A percentile compares a stretch with the other conserved stretches of the same genome.
phyloP scores from a whole-genome alignment of 345 rosid species.

The Euphorbia peplus region DNA sequence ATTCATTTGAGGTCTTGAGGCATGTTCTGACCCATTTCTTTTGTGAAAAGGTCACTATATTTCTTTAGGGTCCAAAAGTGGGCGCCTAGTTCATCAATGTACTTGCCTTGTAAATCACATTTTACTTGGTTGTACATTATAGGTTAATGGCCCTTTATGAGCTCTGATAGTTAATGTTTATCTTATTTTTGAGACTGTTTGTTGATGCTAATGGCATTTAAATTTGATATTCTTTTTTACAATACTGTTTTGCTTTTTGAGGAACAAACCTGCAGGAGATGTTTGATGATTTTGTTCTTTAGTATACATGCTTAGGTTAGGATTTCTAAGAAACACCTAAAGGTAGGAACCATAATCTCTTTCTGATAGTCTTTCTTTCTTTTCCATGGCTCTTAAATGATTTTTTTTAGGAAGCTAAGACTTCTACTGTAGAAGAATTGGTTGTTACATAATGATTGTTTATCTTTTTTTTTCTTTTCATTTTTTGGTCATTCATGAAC shows the following conservation, averaged over 20 bases:
- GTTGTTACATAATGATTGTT: not conserved
- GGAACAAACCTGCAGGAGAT: not conserved
- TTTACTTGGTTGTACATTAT: not conserved
- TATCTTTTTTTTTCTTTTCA: not conserved
- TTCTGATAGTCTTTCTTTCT: too few species aligned
- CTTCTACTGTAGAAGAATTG: not conserved
- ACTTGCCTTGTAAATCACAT: not conserved
- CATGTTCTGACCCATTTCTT: not conserved
- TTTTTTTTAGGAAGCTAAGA: not conserved
- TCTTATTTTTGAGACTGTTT: not conserved
- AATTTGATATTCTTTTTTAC: not conserved
- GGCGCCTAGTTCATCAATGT: not conserved
- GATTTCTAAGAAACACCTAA: not conserved
- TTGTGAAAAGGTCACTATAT: not conserved
- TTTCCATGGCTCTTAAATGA: too few species aligned
- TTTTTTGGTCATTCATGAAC: not conserved
- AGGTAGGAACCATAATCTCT: not conserved
- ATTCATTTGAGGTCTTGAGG: not conserved
- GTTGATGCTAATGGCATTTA: not conserved
- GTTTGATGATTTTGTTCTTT: not conserved
- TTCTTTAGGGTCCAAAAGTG: not conserved
- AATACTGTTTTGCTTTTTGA: not conserved
- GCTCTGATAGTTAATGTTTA: not conserved
- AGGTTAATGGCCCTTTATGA: not conserved
- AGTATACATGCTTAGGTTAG: not conserved